A percentile compares a stretch with the other conserved stretches of the same genome.
Conservation (phyloP, 129 eudicot genomes). For the Flaveria brownii region DNA sequence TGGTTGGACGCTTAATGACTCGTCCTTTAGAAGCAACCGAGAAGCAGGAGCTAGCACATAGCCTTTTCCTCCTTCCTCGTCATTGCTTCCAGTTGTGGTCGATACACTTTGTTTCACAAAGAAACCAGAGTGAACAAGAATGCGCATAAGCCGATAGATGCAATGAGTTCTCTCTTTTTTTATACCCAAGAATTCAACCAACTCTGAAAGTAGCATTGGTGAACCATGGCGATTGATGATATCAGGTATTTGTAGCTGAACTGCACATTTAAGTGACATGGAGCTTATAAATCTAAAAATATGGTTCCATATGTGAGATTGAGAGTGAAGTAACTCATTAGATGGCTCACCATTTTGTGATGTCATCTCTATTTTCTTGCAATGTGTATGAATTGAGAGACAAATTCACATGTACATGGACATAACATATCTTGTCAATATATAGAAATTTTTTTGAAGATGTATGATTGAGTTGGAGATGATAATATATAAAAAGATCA, state of each 20-base stretch:
- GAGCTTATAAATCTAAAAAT: slow-evolving; percentile 35
- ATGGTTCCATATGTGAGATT: slow-evolving; percentile 41
- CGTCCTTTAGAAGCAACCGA: slow-evolving; percentile 35
- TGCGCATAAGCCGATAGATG: slow-evolving; percentile 41
- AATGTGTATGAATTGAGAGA: neutral
- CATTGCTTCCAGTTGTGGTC: neutral
- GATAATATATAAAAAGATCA: too few relatives aligned
- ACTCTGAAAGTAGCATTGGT: slow-evolving; percentile 32
- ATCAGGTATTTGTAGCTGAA: slow-evolving; percentile 46
- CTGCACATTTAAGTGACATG: slow-evolving; percentile 41
- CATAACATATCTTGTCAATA: too few relatives aligned
- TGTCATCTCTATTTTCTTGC: slow-evolving; percentile 9
- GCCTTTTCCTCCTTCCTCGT: neutral
- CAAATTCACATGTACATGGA: neutral
- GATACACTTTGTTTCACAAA: neutral
- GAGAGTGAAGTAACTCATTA: slow-evolving; percentile 35
- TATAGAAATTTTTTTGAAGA: too few relatives aligned
- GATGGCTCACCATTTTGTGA: slow-evolving; percentile 9
- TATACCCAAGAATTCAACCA: slow-evolving; percentile 30
- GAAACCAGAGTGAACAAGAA: slow-evolving; percentile 38
- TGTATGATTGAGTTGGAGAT: too few relatives aligned
- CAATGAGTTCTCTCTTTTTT: slow-evolving; percentile 25
- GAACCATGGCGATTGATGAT: slow-evolving; percentile 29
- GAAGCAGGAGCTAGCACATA: slow-evolving; percentile 35
- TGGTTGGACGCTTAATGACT: slow-evolving; percentile 28